Conservation (phyloP, 1,284 basidiomycete species). For the Naganishia albida region DNA sequence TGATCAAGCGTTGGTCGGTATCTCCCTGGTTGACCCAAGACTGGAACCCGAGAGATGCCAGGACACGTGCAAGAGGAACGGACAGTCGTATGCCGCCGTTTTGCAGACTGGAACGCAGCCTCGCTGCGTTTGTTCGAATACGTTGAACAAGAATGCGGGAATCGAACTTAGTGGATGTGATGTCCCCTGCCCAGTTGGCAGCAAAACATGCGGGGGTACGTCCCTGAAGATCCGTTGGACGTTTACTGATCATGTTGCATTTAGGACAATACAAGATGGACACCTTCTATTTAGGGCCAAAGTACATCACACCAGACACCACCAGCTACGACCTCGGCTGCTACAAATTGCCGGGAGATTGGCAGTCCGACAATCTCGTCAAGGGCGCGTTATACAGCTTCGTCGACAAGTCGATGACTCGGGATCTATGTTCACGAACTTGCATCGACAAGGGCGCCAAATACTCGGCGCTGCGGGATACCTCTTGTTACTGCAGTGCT, state of each 20-base stretch:
- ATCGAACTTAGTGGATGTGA: slow-evolving; percentile 6
- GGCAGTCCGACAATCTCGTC: slow-evolving; percentile 21
- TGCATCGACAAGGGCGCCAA: slow-evolving; percentile 37
- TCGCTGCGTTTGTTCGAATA: slow-evolving; percentile 4
- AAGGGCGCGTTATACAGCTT: slow-evolving; percentile 31
- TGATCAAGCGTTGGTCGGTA: neutral
- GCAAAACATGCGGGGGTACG: slow-evolving; percentile 3
- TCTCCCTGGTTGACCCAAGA: neutral
- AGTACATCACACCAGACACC: slow-evolving; percentile 2
- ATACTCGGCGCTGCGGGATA: slow-evolving; percentile 34
- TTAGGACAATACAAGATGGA: slow-evolving; percentile 14
- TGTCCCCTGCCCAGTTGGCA: slow-evolving; percentile 14
- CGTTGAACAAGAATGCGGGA: slow-evolving; percentile 6
- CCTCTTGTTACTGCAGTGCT: slow-evolving; percentile 7
- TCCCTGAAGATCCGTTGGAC: neutral
- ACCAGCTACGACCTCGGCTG: slow-evolving; percentile 12
- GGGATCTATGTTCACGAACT: slow-evolving; percentile 30
- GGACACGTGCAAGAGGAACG: slow-evolving; percentile 17
- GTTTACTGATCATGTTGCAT: neutral
- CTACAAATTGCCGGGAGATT: slow-evolving; percentile 17
- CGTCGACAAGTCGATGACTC: slow-evolving; percentile 36
- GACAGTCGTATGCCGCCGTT: slow-evolving; percentile 8
- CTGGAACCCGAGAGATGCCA: slow-evolving; percentile 9
- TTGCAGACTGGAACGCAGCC: neutral
- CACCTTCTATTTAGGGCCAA: slow-evolving; percentile 7